Conservation (phyloP, 495 filamentous ascomycete species). For the Penicillium salamii region DNA sequence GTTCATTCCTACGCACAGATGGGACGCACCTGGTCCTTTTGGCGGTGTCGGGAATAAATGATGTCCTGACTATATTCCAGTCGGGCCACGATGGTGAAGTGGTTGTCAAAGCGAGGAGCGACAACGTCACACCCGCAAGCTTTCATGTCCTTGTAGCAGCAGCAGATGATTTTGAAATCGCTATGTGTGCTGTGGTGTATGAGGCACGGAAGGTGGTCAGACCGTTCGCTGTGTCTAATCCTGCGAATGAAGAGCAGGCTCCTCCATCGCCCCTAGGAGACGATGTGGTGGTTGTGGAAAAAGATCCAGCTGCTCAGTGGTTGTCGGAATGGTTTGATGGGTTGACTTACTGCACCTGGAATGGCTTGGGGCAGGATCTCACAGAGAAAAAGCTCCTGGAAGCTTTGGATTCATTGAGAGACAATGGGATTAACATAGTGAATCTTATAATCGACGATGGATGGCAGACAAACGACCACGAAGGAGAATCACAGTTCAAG, state of each 20-base stretch:
- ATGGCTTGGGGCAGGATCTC: conserved; percentile 77
- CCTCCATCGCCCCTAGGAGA: conserved; percentile 39
- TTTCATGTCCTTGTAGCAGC: conserved; percentile 69
- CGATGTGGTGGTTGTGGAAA: conserved; percentile 38
- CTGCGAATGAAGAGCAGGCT: conserved; percentile 3
- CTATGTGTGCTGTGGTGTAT: conserved; percentile 80
- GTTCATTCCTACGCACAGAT: conserved; percentile 72
- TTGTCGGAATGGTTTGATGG: conserved; percentile 89
- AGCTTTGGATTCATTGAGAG: conserved; percentile 68
- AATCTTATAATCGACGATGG: conserved; percentile 94
- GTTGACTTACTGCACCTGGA: conserved; percentile 85
- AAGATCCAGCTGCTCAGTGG: conserved; percentile 62
- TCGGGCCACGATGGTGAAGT: conserved; percentile 65
- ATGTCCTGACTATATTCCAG: conserved; percentile 69
- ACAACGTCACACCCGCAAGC: conserved; percentile 50
- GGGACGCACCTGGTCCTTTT: conserved; percentile 80
- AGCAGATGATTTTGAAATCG: conserved; percentile 71
- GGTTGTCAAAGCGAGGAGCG: conserved; percentile 68
- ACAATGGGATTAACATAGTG: conserved; percentile 69
- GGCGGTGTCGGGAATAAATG: conserved; percentile 71
- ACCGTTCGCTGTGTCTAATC: conserved; percentile 21
- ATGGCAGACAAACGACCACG: conserved; percentile 79
- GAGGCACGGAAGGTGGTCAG: conserved; percentile 70
- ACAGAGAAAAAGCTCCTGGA: conserved; percentile 75
- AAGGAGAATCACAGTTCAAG: conserved; percentile 49